Conservation (phyloP, 2,329 filamentous ascomycete species). For the Scorias spongiosa region DNA sequence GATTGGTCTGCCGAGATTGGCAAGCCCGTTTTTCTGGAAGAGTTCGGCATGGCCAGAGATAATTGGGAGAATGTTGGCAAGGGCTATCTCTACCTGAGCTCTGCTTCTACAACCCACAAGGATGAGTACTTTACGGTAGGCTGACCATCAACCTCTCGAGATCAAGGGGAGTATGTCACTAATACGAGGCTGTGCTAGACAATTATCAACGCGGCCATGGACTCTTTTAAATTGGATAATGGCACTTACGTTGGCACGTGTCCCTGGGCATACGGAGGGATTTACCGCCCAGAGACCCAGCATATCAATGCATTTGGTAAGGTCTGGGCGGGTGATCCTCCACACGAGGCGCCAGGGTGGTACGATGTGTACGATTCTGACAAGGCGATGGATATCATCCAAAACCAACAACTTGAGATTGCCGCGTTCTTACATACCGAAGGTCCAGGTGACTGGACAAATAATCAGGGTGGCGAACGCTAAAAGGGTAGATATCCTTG, state of each 20-base stretch:
- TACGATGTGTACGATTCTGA: conserved; percentile 26
- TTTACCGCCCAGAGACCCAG: conserved; percentile 25
- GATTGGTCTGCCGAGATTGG: conserved; percentile 22
- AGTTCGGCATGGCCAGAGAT: conserved; percentile 26
- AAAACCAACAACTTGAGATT: conserved; percentile 15
- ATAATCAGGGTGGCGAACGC: too few relatives aligned
- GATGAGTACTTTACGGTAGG: conserved; percentile 22
- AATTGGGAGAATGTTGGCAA: conserved; percentile 24
- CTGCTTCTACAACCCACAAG: conserved; percentile 22
- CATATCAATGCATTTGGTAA: conserved; percentile 23
- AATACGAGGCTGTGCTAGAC: conserved; percentile 7
- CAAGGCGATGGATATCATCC: conserved; percentile 23
- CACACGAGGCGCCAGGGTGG: conserved; percentile 25
- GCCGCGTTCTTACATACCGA: not conserved
- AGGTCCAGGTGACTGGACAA: not conserved
- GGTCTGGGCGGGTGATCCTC: conserved; percentile 27
- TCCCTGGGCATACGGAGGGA: conserved; percentile 27
- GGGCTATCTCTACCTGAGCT: conserved; percentile 23
- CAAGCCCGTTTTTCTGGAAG: conserved; percentile 24
- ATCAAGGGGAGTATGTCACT: not conserved
- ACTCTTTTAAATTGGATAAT: conserved; percentile 17
- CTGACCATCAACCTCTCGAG: not conserved
- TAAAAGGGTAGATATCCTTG: too few relatives aligned
- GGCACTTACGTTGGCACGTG: conserved; percentile 23
- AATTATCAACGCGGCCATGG: conserved; percentile 22